These are phyloP conservation scores for Gracilaria gracilis DNA, from an alignment of 23 red algal species.

Conservation along the genomic window DNA sequence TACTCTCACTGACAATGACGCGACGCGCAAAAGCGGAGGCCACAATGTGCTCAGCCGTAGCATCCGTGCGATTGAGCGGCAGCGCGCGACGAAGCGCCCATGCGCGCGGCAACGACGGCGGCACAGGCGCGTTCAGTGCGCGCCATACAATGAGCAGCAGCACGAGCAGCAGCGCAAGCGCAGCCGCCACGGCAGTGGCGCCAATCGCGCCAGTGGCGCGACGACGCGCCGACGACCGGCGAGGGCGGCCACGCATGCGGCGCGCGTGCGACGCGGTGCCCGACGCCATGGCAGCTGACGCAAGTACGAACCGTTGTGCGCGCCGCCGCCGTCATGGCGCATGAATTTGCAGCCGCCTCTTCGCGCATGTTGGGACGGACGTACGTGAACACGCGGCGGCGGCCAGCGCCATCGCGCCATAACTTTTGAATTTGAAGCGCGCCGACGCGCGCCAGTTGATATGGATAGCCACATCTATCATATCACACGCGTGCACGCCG, in stretches of 20 bases:
- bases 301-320: neutral
- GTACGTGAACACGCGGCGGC: too few species aligned
- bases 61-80: neutral
- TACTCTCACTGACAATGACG: constrained; percentile 76
- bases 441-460: neutral
- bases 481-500: too few species aligned
- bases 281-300: neutral
- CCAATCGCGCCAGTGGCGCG: neutral
- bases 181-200: too few species aligned
- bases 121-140: neutral
- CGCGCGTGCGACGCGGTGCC: neutral
- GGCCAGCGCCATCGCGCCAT: too few species aligned
- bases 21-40: constrained; percentile 42
- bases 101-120: neutral
- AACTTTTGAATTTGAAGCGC: neutral
- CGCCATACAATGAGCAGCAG: neutral
- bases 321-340: neutral
- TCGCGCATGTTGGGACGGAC: too few species aligned
- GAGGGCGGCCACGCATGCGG: neutral
- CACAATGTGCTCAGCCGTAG: neutral
- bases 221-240: neutral
- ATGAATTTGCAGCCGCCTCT: neutral
- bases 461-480: too few species aligned
- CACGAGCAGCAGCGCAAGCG: neutral
- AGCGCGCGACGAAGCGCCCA: neutral